Conservation (phyloP, 2,329 filamentous ascomycete species). For the Aspergillus unguis region DNA sequence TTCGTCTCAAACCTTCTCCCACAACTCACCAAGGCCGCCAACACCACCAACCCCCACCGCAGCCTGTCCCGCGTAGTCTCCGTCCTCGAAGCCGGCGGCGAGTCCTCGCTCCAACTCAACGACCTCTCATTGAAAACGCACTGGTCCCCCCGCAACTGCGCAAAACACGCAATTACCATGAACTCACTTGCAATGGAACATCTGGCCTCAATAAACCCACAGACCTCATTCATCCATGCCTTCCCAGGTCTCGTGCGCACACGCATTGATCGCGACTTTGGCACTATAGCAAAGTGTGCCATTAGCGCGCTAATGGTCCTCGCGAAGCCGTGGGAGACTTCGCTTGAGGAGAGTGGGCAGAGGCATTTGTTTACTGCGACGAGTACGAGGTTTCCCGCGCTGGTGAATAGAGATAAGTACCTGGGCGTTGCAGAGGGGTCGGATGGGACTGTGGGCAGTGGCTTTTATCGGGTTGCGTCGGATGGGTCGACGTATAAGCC, state of each 20-base stretch:
- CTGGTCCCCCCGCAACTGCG: conserved; percentile 5
- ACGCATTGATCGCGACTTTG: not conserved
- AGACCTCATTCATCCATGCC: conserved; percentile 1
- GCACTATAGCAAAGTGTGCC: not conserved
- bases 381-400: not conserved
- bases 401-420: not conserved
- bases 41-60: not conserved
- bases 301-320: not conserved
- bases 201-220: not conserved
- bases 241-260: conserved; percentile 5
- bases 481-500: not conserved
- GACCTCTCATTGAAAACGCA: conserved; percentile 1
- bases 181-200: conserved; percentile 5
- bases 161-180: conserved; percentile 9
- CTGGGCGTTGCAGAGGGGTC: not conserved
- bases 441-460: not conserved
- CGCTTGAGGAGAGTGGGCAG: not conserved
- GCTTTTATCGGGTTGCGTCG: not conserved
- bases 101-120: not conserved
- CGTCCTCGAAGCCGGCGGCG: conserved; percentile 1
- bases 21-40: conserved; percentile 7
- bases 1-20: conserved; percentile 34
- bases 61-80: not conserved
- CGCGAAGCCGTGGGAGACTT: not conserved
- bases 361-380: not conserved